A percentile compares a stretch with the other conserved stretches of the same genome.
phyloP scores from a whole-genome alignment of 139 green algal genomes.

The Volvox reticuliferus region DNA sequence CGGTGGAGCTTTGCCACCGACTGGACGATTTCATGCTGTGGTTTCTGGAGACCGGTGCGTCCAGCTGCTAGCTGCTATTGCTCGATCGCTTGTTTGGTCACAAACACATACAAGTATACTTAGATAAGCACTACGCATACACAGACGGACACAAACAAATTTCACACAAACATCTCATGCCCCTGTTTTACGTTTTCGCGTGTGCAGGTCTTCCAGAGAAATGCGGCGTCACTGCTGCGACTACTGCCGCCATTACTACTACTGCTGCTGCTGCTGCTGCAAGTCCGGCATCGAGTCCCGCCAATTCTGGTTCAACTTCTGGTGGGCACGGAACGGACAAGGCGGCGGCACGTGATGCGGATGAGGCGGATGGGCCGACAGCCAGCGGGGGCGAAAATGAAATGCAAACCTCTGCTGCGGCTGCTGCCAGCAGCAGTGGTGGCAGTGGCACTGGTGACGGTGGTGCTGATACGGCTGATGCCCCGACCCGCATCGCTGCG shows the following conservation, averaged over 20 bases:
- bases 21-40: slow-evolving; percentile 26
- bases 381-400: neutral
- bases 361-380: neutral
- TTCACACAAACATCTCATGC: neutral
- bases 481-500: no score
- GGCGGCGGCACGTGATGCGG: neutral
- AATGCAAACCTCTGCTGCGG: neutral
- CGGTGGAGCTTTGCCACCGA: slow-evolving; percentile 10
- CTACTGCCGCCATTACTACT: neutral
- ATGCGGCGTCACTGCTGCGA: neutral
- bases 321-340: neutral
- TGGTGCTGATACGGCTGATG: neutral
- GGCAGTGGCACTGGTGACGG: neutral
- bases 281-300: neutral
- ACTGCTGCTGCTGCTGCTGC: neutral
- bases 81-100: no score
- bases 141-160: neutral
- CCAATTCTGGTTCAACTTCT: neutral
- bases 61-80: neutral
- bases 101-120: no score
- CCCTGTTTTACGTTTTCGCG: neutral
- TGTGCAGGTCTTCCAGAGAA: slow-evolving; percentile 1
- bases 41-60: slow-evolving; percentile 21
- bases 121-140: neutral
- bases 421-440: neutral